A percentile compares a stretch with the other conserved stretches of the same genome.
These are phyloP conservation scores for Paramarasmius palmivorus DNA, from an alignment of 1,284 basidiomycete genomes.

Conservation along the genomic window DNA sequence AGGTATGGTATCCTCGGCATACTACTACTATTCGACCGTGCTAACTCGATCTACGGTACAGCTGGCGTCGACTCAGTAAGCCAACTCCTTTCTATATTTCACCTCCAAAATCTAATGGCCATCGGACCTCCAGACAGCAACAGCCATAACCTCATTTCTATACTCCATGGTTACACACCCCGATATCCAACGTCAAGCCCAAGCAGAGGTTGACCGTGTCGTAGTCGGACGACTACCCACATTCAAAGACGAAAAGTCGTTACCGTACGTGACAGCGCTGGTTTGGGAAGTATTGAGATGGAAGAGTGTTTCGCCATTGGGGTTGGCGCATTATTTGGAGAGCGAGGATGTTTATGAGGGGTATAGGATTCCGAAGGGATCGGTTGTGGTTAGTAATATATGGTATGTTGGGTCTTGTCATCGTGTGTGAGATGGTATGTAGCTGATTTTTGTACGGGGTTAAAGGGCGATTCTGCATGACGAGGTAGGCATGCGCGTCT, in stretches of 20 bases:
- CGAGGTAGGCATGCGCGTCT: conserved; percentile 2
- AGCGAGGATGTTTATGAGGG: conserved; percentile 12
- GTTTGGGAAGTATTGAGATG: neutral
- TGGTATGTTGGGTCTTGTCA: conserved; percentile 1
- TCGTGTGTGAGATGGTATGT: neutral
- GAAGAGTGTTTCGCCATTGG: conserved; percentile 7
- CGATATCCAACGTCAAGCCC: conserved; percentile 6
- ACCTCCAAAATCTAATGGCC: too few relatives aligned
- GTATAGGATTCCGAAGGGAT: conserved; percentile 9
- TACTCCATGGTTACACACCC: conserved; percentile 2
- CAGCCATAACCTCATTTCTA: neutral
- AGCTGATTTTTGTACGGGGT: too few relatives aligned
- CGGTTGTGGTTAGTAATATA: conserved; percentile 4
- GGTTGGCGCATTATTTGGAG: neutral
- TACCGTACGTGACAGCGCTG: conserved; percentile 7
- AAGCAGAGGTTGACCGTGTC: conserved; percentile 12
- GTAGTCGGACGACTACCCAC: conserved; percentile 4
- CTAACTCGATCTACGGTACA: too few relatives aligned
- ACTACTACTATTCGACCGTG: too few relatives aligned
- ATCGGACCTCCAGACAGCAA: neutral
- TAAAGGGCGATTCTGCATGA: conserved; percentile 11
- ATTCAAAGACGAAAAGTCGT: neutral
- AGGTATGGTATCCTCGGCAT: too few relatives aligned
- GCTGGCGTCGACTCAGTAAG: neutral
- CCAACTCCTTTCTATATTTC: neutral